These are phyloP conservation scores for Apophysomyces trapeziformis DNA, from an alignment of 371 early-diverging fungal species.

Conservation along the genomic window DNA sequence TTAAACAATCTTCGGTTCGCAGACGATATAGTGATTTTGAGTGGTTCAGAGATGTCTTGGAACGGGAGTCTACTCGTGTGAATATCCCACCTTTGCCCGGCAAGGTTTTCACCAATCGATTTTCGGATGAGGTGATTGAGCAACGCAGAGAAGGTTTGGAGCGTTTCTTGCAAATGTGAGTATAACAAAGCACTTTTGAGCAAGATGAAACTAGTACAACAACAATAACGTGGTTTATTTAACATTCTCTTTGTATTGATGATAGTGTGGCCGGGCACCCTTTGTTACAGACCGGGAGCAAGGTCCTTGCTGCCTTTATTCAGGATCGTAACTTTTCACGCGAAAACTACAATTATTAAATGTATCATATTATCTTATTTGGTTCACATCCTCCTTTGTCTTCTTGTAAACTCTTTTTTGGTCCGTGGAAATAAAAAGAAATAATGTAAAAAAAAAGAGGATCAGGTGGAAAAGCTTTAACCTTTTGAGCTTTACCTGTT, in stretches of 20 bases:
- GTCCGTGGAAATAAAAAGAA: background rate
- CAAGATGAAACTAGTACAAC: background rate
- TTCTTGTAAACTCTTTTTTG: background rate
- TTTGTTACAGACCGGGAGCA: slow-evolving; percentile 95
- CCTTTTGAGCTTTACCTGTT: too few relatives aligned
- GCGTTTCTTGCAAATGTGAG: slow-evolving; percentile 94
- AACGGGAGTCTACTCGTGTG: slow-evolving; percentile 89
- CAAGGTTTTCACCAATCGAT: slow-evolving; percentile 96
- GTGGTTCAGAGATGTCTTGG: slow-evolving; percentile 95
- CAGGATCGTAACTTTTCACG: slow-evolving; percentile 89
- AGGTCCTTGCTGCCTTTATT: slow-evolving; percentile 92
- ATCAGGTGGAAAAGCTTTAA: background rate
- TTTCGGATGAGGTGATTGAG: slow-evolving; percentile 94
- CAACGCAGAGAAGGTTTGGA: slow-evolving; percentile 90
- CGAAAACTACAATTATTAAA: slow-evolving; percentile 74
- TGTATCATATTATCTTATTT: slow-evolving; percentile 3
- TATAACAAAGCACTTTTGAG: slow-evolving; percentile 8
- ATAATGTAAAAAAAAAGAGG: background rate
- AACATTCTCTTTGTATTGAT: background rate
- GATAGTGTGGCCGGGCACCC: slow-evolving; percentile 94
- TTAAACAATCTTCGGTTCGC: slow-evolving; percentile 82
- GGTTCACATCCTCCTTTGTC: background rate
- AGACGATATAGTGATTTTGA: slow-evolving; percentile 98
- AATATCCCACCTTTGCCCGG: slow-evolving; percentile 96
- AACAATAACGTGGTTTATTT: background rate